A percentile compares a stretch with the other conserved stretches of the same genome.
Conservation (phyloP, 148 eudicot species). For the Oxyria digyna region DNA sequence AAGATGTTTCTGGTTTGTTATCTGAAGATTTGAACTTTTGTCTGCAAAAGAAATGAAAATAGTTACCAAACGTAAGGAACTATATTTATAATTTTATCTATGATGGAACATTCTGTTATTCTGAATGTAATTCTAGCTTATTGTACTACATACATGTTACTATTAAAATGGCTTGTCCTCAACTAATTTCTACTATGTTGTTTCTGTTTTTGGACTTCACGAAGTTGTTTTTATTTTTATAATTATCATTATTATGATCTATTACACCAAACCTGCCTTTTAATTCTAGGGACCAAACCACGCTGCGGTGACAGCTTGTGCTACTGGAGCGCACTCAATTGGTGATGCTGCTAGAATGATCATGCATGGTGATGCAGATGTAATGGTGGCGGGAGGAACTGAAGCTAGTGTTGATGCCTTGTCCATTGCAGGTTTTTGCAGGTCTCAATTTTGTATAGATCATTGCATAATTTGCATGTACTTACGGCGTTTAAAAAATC, state of each 20-base stretch:
- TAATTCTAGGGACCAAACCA: conserved; percentile 97
- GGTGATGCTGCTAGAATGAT: conserved; percentile 99
- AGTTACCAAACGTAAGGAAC: not conserved
- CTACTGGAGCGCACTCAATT: conserved; percentile 94
- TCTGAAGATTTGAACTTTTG: not conserved
- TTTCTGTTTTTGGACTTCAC: not conserved
- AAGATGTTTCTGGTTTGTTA: not conserved
- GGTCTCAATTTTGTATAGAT: conserved; percentile 15
- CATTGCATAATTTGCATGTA: not conserved
- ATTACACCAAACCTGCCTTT: conserved; percentile 20
- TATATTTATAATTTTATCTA: not conserved
- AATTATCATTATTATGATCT: not conserved
- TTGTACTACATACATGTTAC: not conserved
- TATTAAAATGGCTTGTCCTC: not conserved
- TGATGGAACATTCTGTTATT: not conserved
- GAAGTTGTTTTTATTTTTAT: not conserved
- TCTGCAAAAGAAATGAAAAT: not conserved
- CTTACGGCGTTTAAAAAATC: not conserved
- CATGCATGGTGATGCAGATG: conserved; percentile 91
- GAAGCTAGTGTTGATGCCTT: conserved; percentile 96
- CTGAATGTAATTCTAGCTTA: not conserved
- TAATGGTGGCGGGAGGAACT: conserved; percentile 98
- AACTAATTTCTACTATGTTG: not conserved
- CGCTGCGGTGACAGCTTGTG: conserved; percentile 99
- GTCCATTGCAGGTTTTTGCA: conserved; percentile 91